phyloP scores from a whole-genome alignment of 208 protist species.

The Leishmania amazonensis region DNA sequence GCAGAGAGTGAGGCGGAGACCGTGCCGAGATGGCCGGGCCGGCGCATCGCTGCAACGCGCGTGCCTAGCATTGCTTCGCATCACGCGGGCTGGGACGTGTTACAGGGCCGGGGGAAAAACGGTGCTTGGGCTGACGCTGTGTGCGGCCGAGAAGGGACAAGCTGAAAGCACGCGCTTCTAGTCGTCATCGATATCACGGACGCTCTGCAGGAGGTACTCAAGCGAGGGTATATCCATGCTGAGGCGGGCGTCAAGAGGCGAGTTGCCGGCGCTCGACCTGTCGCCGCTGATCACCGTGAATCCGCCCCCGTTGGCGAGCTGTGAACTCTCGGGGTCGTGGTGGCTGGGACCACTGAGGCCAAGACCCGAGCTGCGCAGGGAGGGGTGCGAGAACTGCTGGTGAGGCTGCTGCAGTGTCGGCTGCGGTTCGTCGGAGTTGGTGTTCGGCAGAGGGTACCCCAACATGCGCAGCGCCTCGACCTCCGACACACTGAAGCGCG shows the following conservation, averaged over 20 bases:
- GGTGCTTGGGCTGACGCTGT: background rate
- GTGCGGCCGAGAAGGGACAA: background rate
- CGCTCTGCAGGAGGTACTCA: constrained; percentile 66
- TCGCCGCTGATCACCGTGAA: constrained; percentile 27
- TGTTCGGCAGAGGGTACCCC: constrained; percentile 10
- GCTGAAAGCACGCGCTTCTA: background rate
- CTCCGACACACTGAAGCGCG: constrained; percentile 26
- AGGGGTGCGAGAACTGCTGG: background rate
- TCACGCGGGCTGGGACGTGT: background rate
- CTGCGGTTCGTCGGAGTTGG: background rate
- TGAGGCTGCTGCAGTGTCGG: background rate
- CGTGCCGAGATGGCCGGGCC: background rate
- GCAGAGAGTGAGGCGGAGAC: background rate
- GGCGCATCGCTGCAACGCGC: background rate
- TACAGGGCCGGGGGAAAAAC: too few species aligned
- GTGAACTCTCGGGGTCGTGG: constrained; percentile 12
- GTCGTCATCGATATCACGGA: constrained; percentile 61
- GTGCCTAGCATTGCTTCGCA: background rate
- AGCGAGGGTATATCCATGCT: constrained; percentile 40
- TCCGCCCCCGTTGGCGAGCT: constrained; percentile 6
- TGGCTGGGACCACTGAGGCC: background rate
- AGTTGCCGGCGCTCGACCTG: constrained; percentile 8
- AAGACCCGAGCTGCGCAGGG: background rate
- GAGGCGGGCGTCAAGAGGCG: constrained; percentile 16
- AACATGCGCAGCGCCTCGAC: constrained; percentile 34